Conservation (phyloP, 2,329 filamentous ascomycete genomes). For the Sporothrix pseudoabietina region DNA sequence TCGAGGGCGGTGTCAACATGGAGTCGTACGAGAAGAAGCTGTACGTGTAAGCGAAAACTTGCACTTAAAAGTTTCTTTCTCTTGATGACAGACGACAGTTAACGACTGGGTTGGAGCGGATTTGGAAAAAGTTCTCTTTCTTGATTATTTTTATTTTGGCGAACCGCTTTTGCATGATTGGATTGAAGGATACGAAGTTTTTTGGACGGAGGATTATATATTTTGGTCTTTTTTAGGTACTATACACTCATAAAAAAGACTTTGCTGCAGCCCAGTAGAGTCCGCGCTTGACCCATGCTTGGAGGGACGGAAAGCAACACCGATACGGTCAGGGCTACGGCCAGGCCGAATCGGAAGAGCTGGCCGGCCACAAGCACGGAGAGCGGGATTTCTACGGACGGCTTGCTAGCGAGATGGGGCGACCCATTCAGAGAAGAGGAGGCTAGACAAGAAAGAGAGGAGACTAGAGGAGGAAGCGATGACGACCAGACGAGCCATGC, state of each 20-base stretch:
- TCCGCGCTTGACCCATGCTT: conserved; percentile 9
- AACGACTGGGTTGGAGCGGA: background rate
- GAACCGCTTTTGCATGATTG: background rate
- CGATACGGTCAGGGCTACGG: conserved; percentile 8
- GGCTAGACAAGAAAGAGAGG: background rate
- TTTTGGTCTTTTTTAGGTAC: conserved; percentile 17
- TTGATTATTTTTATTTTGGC: conserved; percentile 21
- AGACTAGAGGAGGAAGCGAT: background rate
- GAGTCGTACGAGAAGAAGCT: conserved; percentile 99
- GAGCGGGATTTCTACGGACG: background rate
- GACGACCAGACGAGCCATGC: conserved; percentile 10
- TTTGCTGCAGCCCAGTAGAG: conserved; percentile 18
- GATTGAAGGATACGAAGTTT: background rate
- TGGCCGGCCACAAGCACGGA: conserved; percentile 16
- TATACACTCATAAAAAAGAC: conserved; percentile 3
- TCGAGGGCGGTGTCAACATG: conserved; percentile 97
- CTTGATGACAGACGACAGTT: background rate
- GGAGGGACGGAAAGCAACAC: background rate
- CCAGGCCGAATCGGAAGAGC: conserved; percentile 2
- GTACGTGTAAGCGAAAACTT: conserved; percentile 65
- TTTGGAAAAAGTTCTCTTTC: conserved; percentile 1
- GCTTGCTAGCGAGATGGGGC: conserved; percentile 12
- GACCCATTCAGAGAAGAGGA: background rate
- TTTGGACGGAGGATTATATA: background rate
- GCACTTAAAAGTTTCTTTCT: background rate